Percentiles rank a stretch among this genome's conserved stretches.
Evolutionary conservation across 2,329 filamentous ascomycete species (phyloP).

Genomic region (Ophiostoma perfectum): DNA sequence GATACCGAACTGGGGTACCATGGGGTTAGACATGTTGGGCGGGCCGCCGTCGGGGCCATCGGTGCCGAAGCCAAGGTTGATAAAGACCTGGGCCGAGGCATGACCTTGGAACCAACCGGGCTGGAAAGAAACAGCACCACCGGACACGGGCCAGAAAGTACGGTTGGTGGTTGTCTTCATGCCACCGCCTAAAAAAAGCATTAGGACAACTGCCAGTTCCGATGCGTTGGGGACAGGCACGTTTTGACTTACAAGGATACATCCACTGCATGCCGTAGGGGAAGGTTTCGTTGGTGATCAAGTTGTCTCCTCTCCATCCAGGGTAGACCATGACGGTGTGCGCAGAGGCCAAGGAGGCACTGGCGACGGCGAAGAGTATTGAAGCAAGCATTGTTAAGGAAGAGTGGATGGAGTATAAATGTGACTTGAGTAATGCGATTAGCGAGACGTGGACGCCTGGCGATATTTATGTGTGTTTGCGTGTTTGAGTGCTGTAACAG

Average conservation of each 20-base stretch:
- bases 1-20: slow-evolving; percentile 77
- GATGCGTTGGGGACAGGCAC: background rate
- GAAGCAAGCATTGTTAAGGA: slow-evolving; percentile 1
- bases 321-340: slow-evolving; percentile 84
- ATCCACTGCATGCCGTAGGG: slow-evolving; percentile 94
- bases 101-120: slow-evolving; percentile 97
- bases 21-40: slow-evolving; percentile 77
- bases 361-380: slow-evolving; percentile 40
- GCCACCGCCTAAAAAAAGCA: slow-evolving; percentile 65
- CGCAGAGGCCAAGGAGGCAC: slow-evolving; percentile 51
- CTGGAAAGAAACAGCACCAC: slow-evolving; percentile 84
- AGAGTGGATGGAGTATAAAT: background rate
- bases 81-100: slow-evolving; percentile 71
- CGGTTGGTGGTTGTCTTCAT: slow-evolving; percentile 71
- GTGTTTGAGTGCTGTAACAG: background rate
- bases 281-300: slow-evolving; percentile 69
- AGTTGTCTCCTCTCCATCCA: slow-evolving; percentile 80
- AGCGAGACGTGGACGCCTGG: background rate
- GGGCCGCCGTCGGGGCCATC: slow-evolving; percentile 60
- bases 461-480: background rate
- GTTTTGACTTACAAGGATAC: slow-evolving; percentile 71
- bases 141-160: slow-evolving; percentile 83
- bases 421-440: background rate
- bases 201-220: background rate
- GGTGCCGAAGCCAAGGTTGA: slow-evolving; percentile 84